Base-by-base conservation (phyloP, 371 early-diverging fungal species). In the Syncephalastrum monosporum region DNA sequence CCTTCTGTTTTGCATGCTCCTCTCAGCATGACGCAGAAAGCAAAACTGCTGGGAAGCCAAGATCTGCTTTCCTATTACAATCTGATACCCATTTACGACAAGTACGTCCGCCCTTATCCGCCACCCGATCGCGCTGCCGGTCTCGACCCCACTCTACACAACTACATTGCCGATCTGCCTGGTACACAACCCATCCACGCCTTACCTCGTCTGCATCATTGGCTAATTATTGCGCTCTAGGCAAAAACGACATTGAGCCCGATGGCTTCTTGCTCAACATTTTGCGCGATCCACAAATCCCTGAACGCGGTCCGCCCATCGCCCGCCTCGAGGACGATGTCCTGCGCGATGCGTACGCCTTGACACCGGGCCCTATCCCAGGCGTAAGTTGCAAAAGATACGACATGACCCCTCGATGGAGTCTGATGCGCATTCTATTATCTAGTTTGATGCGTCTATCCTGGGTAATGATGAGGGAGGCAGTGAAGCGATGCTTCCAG, bases 331-430 rank as follows among this genome's bases (percentile, higher is more conserved):
- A 76, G 59, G 41, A 58, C n/a, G 79, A 75, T 10, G 76, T 77
- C 6, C 50, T 84, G 42, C 59, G 66, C 55, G 81, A 82, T 56
- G 70, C 77, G 38, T 82, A 81, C 54, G 68, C 73, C 47, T 63
- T 84, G 41, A 77, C 74, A 51, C 77, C 79, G 49, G 85, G 85
- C 2, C 82, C 81, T 41, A 72, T 82, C 15, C 82, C 85, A 49
- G 83, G 83, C 42, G 85, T 84, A 74, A 61, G 71, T 59, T 21
- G 2, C 21, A 27, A 14, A 21, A 23, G 14, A 43, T 24, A 17
- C 24, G 29, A 7, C 16, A 41, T 25, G 47, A 19, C 1, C 23
- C 2, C n/a, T 50, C 45, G 43, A 50, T 49, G 8, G 47, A 21
- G 48, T 42, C 51, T 52, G 16, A 53, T 16, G 43, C 6, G 15